Base-by-base conservation (phyloP, 345 rosid genomes). In the Kandelia obovata region DNA sequence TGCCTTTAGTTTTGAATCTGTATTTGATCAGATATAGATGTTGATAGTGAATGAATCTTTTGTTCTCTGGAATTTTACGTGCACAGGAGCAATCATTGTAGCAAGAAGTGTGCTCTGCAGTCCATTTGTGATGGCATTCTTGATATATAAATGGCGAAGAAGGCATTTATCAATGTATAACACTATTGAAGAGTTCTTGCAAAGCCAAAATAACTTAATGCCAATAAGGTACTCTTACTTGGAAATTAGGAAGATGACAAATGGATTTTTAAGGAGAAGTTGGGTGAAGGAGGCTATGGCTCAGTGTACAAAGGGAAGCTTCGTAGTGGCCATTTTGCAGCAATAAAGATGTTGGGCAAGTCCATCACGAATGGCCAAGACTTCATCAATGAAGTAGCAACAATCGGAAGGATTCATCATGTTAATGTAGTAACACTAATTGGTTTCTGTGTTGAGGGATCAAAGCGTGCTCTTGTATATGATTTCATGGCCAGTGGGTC, bases 151-250 rank as follows among this genome's bases (percentile, higher is more conserved):
- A 34, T 61, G 73, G 73, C 28, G 32, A n/a, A 62, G 73, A 66
- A 62, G 73, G 30, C 67, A 70, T 62, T 35, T 25, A 28, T 71
- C 74, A 20, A 71, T 71, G 62, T 71, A 71, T n/a, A 31, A 62
- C 37, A 71, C 20, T 28, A 53, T 71, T 15, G 74, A 71, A 55
- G 74, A 62, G 57, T 71, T 71, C 30, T 68, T 71, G 11, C 61
- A 62, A 71, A 71, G 32, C 32, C 55, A 71, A 26, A 53, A 70
- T 23, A 52, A 70, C 16, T 52, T 62, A 2, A 58, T 26, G 26
- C 74, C 74, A 62, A 49, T 71, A 23, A 71, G 74, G 68, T 71
- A 71, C 61, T 71, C 68, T 25, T 71, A 71, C 62, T 63, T 67
- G 16, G 27, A 62, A 19, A 34, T 70, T 30, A 62, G 49, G 73